phyloP scores from a whole-genome alignment of 2,329 filamentous ascomycete genomes.

The Pseudopithomyces chartarum region DNA sequence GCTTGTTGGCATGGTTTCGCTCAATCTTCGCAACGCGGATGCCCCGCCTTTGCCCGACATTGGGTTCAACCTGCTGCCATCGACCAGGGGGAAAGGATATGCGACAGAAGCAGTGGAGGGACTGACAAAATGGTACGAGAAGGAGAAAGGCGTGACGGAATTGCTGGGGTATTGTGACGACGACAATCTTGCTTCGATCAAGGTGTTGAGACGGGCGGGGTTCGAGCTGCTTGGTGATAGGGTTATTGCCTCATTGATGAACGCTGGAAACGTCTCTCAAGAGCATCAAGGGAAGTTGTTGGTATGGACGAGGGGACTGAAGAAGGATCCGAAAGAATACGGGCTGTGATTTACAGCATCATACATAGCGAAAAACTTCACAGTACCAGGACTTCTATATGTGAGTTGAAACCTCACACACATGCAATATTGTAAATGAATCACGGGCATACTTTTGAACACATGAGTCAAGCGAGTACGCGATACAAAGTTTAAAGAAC shows the following conservation, averaged over 20 bases:
- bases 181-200: not conserved
- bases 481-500: no score
- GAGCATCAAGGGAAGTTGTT: not conserved
- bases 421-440: no score
- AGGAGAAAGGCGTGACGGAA: conserved; percentile 3
- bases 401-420: no score
- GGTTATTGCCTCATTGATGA: not conserved
- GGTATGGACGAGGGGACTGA: not conserved
- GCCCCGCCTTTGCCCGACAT: not conserved
- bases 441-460: no score
- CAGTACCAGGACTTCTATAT: no score
- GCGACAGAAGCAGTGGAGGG: conserved; percentile 1
- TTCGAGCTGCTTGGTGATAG: not conserved
- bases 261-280: not conserved
- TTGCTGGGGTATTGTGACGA: not conserved
- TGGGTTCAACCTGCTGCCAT: not conserved
- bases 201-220: not conserved
- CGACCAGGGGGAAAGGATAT: conserved; percentile 2
- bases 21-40: not conserved
- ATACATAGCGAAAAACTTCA: not conserved
- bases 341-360: not conserved
- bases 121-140: not conserved
- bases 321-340: not conserved
- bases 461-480: no score
- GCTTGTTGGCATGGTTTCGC: not conserved